phyloP scores from a whole-genome alignment of 2,329 filamentous ascomycete species.

The Zymoseptoria tritici region DNA sequence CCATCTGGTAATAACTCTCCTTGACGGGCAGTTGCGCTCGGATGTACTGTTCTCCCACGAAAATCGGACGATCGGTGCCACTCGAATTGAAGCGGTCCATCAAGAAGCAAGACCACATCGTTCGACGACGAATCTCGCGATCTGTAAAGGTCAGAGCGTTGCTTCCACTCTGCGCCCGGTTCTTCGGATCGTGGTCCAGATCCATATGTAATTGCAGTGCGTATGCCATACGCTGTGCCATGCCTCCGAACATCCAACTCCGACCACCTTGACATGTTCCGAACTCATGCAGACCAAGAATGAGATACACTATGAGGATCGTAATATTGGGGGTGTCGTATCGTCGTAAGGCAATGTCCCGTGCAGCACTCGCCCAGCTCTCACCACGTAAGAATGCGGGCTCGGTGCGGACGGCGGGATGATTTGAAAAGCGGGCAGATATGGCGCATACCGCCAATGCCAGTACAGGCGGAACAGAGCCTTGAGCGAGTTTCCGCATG shows the following conservation, averaged over 20 bases:
- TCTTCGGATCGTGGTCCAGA: constrained; percentile 58
- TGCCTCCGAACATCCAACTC: constrained; percentile 92
- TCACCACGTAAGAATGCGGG: constrained; percentile 84
- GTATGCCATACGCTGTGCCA: constrained; percentile 95
- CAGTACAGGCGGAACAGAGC: constrained; percentile 78
- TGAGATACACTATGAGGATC: constrained; percentile 80
- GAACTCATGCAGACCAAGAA: constrained; percentile 89
- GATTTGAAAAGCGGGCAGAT: constrained; percentile 87
- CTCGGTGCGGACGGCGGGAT: constrained; percentile 68
- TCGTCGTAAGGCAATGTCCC: constrained; percentile 75
- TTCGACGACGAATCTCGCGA: constrained; percentile 81
- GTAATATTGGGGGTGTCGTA: constrained; percentile 97
- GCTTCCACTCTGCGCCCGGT: constrained; percentile 17
- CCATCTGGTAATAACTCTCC: constrained; percentile 82
- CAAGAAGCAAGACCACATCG: constrained; percentile 97
- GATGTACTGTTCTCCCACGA: constrained; percentile 81
- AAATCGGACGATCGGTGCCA: constrained; percentile 83
- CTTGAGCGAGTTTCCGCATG: constrained; percentile 76
- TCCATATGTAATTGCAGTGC: constrained; percentile 90
- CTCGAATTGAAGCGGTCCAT: constrained; percentile 98
- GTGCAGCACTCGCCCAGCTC: constrained; percentile 80
- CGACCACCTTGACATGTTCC: constrained; percentile 93
- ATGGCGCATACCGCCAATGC: constrained; percentile 91
- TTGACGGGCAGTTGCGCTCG: constrained; percentile 86
- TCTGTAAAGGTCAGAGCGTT: constrained; percentile 68